Evolutionary conservation across 495 filamentous ascomycete genomes (phyloP), one percentile per base, ranked within the genome.

Genomic region (Daldinia loculata): DNA sequence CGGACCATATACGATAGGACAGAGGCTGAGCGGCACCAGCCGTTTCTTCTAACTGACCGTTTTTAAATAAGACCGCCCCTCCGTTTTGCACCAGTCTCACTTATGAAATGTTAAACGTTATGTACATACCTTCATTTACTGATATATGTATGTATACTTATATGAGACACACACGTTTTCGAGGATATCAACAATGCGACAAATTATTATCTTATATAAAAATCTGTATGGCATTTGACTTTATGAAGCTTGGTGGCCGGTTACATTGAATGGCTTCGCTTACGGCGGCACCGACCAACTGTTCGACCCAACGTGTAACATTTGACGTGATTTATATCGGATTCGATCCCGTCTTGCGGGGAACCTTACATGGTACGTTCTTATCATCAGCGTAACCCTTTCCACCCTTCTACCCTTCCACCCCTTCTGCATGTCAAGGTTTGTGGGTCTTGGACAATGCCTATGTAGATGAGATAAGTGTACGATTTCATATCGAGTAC

Each of bases 1-100:
- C 30, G 56, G 63, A 41, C 63, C 56, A 66, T n/a, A 15, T 66
- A 38, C 29, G 9, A 55, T 36, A 48, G 14, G 36, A 32, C 43
- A 52, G 58, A 53, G 45, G 63, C 59, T 59, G 45, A 67, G 63
- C 53, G 69, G 59, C 63, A 67, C 53, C 53, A 67, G 63, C 48
- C 52, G 52, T 71, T 67, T 63, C 63, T 66, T 55, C 29, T 56
- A 24, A 32, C 43, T 24, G 51, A 39, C 22, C 43, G 30, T 57
- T 61, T 60, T 50, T 24, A 57, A 48, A 48, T 9, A 9, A 48
- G 8, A 24, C 22, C 8, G 4, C 8, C 8, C 8, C 0, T 48
- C 43, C 43, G 43, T 48, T 48, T 48, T 48, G 6, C 19, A 48
- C 17, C n/a, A 24, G 43, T 48, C 3, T 48, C 43, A 48, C 22